Base-by-base conservation (phyloP, 495 filamentous ascomycete species). In the Penicillium antarcticum region DNA sequence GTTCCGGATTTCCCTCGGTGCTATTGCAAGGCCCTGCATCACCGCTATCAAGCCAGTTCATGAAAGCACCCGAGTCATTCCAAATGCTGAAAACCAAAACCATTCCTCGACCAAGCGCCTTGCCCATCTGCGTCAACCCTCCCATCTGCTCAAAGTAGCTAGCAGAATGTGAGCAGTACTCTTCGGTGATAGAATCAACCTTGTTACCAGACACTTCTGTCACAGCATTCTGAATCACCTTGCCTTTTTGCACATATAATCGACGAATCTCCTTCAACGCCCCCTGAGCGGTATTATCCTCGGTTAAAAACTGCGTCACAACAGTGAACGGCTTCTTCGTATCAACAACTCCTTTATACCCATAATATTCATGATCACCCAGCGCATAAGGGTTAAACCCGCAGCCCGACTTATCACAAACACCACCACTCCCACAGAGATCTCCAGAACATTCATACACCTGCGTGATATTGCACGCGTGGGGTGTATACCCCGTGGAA, bases 341-440 rank as follows among this genome's bases (percentile, higher is more conserved):
- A 68, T 89, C 81, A 29, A 89, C 78, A 9, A 64, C 72, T 23
- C 65, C 53, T 24, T 53, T 56, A 3, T 64, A 68, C 4, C 84
- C 82, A 62, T 86, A 88, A 70, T 80, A 88, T 17, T 57, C 51
- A 3, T 60, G 45, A 39, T 77, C 62, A 32, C 83, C 81, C n/a
- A 80, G 67, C 11, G 73, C 76, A 71, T 82, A 87, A 5, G 78
- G 70, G 70, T 87, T 87, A 65, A 77, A 81, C 29, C 81, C 80
- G 62, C 86, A 89, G 0, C 84, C 86, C 53, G 72, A 67, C 62
- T 82, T 78, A 62, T 87, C 81, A 62, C 85, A 87, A n/a, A 81
- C 73, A 26, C 82, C 80, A 34, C 59, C 63, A 41, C 67, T 72
- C 4, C 64, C 63, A 63, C 78, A 79, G 41, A 80, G 73, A 14